Percentiles rank a stretch among this genome's conserved stretches.
phyloP scores from a whole-genome alignment of 2,329 filamentous ascomycete species.

The Scedosporium apiospermum region DNA sequence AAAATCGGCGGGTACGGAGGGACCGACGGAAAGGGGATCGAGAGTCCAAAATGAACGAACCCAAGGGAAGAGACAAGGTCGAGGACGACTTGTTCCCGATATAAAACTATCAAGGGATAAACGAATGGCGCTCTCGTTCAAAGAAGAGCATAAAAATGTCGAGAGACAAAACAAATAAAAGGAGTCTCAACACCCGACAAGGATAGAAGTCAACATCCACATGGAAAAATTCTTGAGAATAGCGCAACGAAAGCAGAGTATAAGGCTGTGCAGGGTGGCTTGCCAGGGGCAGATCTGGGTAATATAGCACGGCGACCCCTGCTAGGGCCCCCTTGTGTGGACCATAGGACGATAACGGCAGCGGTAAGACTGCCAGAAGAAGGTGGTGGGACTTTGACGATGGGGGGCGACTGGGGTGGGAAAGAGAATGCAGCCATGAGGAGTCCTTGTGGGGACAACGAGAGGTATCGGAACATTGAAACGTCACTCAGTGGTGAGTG shows the following conservation, averaged over 20 bases:
- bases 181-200: neutral
- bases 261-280: neutral
- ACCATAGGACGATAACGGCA: neutral
- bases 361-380: neutral
- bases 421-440: no score
- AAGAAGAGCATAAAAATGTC: neutral
- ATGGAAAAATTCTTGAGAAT: neutral
- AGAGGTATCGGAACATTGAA: no score
- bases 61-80: neutral
- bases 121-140: neutral
- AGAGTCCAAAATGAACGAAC: neutral
- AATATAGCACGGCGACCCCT: neutral
- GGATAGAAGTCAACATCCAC: neutral
- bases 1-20: no score
- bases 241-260: neutral
- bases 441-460: no score
- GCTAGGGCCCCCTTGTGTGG: neutral
- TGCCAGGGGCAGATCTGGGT: neutral
- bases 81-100: neutral
- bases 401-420: no score
- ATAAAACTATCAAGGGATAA: neutral
- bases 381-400: neutral
- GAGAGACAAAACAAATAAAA: slow-evolving; percentile 1
- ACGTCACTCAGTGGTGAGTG: no score
- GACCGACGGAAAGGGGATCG: neutral